Evolutionary conservation across 768 basidiomycete species (phyloP).

Genomic region (Termitomyces sp.): DNA sequence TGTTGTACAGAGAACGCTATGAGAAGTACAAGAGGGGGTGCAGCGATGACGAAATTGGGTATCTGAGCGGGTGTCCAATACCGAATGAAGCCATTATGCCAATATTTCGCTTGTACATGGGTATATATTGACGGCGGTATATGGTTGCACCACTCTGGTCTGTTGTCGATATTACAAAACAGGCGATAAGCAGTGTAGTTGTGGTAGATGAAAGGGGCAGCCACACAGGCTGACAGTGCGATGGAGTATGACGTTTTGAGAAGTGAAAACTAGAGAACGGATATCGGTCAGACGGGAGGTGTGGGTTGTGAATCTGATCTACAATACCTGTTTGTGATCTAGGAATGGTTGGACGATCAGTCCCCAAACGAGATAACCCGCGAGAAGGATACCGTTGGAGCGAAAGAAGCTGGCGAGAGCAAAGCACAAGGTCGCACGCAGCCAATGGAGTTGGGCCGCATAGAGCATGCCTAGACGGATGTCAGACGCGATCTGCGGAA

Average conservation of each 20-base stretch:
- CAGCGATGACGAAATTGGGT: constrained; percentile 83
- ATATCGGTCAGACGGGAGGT: background rate
- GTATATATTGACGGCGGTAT: constrained; percentile 71
- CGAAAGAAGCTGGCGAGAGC: constrained; percentile 62
- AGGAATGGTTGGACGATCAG: constrained; percentile 55
- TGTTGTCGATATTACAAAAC: constrained; percentile 51
- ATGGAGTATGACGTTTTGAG: constrained; percentile 30
- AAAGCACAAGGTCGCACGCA: constrained; percentile 58
- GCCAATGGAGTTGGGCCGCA: constrained; percentile 48
- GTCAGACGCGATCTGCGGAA: background rate
- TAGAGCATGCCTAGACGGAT: constrained; percentile 52
- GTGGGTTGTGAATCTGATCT: constrained; percentile 3
- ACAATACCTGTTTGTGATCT: constrained; percentile 28
- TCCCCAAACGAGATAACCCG: constrained; percentile 80
- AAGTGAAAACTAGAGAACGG: constrained; percentile 30
- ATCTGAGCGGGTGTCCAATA: constrained; percentile 85
- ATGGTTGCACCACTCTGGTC: constrained; percentile 61
- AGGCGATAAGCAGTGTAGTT: constrained; percentile 61
- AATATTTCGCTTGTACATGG: constrained; percentile 81
- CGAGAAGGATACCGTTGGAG: constrained; percentile 73
- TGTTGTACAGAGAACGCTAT: constrained; percentile 36
- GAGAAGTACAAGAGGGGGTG: constrained; percentile 61
- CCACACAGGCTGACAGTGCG: constrained; percentile 41
- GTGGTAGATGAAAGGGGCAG: constrained; percentile 69
- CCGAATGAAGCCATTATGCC: constrained; percentile 79